phyloP scores from a whole-genome alignment of 768 basidiomycete species.

The Chalciporus sphaerocephalus region DNA sequence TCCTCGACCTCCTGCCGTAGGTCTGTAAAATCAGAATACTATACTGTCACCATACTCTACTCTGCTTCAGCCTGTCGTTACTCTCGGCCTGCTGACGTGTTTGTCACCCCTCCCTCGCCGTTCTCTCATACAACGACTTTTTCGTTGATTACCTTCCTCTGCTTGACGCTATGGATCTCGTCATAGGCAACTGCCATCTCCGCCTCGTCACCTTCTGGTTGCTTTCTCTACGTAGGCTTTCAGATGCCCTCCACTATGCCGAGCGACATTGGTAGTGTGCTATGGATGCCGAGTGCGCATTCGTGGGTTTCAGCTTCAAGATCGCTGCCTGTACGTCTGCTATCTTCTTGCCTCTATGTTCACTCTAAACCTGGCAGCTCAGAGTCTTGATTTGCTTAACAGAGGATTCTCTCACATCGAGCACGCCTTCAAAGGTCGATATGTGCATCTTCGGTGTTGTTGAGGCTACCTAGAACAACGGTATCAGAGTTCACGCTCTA shows the following conservation, averaged over 20 bases:
- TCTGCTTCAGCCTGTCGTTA: background rate
- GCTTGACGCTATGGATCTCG: conserved; percentile 8
- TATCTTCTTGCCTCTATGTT: background rate
- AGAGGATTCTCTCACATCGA: conserved; percentile 59
- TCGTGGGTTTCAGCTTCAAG: conserved; percentile 76
- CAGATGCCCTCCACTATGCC: conserved; percentile 51
- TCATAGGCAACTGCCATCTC: background rate
- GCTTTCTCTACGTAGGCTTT: conserved; percentile 44
- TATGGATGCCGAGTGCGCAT: conserved; percentile 60
- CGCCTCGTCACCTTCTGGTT: conserved; percentile 11
- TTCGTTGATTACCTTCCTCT: background rate
- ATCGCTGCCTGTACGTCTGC: conserved; percentile 52
- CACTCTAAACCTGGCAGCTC: conserved; percentile 40
- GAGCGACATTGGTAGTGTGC: conserved; percentile 60
- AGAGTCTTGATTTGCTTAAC: conserved; percentile 46
- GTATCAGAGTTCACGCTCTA: conserved; percentile 68
- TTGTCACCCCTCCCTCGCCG: background rate
- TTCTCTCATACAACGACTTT: conserved; percentile 11
- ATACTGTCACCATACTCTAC: too few relatives aligned
- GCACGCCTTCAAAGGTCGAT: conserved; percentile 55
- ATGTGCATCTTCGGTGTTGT: conserved; percentile 58
- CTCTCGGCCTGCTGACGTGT: background rate
- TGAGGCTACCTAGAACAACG: conserved; percentile 62
- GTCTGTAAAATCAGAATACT: conserved; percentile 5
- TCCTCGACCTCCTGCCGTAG: too few relatives aligned